Conservation (phyloP, 1,284 basidiomycete species). For the Grifola frondosa region DNA sequence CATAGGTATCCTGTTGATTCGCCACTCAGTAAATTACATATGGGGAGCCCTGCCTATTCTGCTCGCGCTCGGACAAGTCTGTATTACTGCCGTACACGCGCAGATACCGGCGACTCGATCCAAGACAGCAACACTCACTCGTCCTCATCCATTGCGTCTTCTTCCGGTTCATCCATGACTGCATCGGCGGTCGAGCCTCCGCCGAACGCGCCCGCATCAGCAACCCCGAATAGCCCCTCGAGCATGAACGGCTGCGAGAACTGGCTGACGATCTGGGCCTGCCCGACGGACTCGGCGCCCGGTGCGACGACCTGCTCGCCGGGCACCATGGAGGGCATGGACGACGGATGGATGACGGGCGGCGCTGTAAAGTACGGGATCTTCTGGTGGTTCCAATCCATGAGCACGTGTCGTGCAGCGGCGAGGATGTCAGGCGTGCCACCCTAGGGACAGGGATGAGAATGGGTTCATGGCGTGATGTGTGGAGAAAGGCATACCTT, state of each 20-base stretch:
- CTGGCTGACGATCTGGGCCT: constrained; percentile 65
- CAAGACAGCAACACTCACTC: no score
- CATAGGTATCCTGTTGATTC: constrained; percentile 33
- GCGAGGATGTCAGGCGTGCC: constrained; percentile 89
- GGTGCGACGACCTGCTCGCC: constrained; percentile 46
- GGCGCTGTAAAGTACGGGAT: constrained; percentile 88
- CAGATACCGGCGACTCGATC: no score
- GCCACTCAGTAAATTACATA: neutral
- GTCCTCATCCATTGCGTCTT: constrained; percentile 35
- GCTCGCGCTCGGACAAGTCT: neutral
- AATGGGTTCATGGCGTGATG: neutral
- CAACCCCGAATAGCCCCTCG: constrained; percentile 71
- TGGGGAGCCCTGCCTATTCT: constrained; percentile 24
- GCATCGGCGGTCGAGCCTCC: constrained; percentile 13
- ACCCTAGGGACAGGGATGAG: constrained; percentile 48
- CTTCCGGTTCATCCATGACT: constrained; percentile 24
- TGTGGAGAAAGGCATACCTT: constrained; percentile 49
- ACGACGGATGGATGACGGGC: constrained; percentile 75
- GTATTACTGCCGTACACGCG: no score
- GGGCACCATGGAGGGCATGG: constrained; percentile 53
- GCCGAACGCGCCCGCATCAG: constrained; percentile 72
- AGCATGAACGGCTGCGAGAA: constrained; percentile 75
- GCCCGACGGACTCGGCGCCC: constrained; percentile 72
- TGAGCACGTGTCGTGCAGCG: constrained; percentile 82
- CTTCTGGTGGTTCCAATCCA: constrained; percentile 96